Evolutionary conservation across 1,284 basidiomycete genomes (phyloP), one percentile per base, ranked within the genome.

Genomic region (Irpex sp.): DNA sequence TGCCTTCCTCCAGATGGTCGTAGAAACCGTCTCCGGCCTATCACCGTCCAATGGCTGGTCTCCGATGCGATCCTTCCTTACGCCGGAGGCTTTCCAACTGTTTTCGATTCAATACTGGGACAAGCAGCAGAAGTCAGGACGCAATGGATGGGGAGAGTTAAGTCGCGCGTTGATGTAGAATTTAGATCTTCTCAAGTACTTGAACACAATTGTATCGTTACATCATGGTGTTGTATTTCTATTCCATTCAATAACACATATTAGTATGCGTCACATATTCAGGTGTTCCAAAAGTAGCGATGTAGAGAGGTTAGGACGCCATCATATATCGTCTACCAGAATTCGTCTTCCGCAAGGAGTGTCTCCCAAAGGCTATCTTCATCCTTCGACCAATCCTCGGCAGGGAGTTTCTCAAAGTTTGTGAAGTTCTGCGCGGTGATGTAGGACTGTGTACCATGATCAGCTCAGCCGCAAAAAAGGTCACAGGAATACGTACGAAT

Each of bases 1-100:
- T 5, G 61, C 47, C n/a, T 62, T 62, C 57, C 47, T 62, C 13
- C 58, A 58, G 57, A 58, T 58, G 47, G 31, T 62, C 21, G 61
- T 62, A 6, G 56, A 62, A 11, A 57, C 50, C 21, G 39, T 57
- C 17, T 58, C 61, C 5, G 61, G 61, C 36, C 49, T 62, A 4
- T 58, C 56, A 5, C 26, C 47, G 5, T 9, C 15, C 17, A 37
- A 58, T 15, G 61, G 61, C 36, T 62, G 61, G 57, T 31, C 61
- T 0, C 35, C 47, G 0, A 51, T 62, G 57, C 31, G 56, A 11
- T 46, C 57, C 11, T 62, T 58, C 56, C 37, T 62, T 2, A 62
- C 56, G 4, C 61, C 57, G 2, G 39, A 62, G 15, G 61, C 61
- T 8, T 62, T 62, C 49, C 61, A 62, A 9, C 33, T 62, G 3